phyloP scores from a whole-genome alignment of 2,329 filamentous ascomycete species.

The Verticillium longisporum region DNA sequence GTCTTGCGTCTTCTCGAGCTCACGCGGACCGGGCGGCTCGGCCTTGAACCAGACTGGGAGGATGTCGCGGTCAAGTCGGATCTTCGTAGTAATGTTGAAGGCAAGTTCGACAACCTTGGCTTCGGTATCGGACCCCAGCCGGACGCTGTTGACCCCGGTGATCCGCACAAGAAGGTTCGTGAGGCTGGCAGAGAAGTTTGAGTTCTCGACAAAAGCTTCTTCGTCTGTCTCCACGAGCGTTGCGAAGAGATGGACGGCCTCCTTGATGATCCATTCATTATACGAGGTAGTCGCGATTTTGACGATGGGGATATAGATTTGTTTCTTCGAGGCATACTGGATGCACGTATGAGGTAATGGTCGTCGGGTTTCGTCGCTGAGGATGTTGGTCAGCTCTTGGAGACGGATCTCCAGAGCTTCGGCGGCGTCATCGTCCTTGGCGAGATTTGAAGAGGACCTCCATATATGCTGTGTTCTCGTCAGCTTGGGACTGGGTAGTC shows the following conservation, averaged over 20 bases:
- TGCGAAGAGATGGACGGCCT: slow-evolving; percentile 80
- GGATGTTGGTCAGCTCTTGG: slow-evolving; percentile 61
- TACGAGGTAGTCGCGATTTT: slow-evolving; percentile 82
- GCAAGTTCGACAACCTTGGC: slow-evolving; percentile 84
- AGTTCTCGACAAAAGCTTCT: slow-evolving; percentile 86
- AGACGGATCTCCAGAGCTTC: slow-evolving; percentile 56
- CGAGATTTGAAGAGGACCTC: slow-evolving; percentile 54
- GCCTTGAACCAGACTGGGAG: slow-evolving; percentile 87
- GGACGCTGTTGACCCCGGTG: slow-evolving; percentile 64
- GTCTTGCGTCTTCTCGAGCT: slow-evolving; percentile 29
- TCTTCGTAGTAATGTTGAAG: slow-evolving; percentile 96
- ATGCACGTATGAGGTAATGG: slow-evolving; percentile 90
- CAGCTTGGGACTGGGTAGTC: not conserved
- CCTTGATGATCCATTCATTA: slow-evolving; percentile 78
- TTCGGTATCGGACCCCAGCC: slow-evolving; percentile 75
- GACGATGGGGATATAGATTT: slow-evolving; percentile 83
- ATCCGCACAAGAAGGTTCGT: slow-evolving; percentile 81
- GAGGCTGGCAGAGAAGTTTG: slow-evolving; percentile 76
- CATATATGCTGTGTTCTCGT: slow-evolving; percentile 32
- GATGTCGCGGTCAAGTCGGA: slow-evolving; percentile 80
- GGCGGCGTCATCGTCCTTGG: slow-evolving; percentile 53
- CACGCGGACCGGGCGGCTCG: slow-evolving; percentile 20
- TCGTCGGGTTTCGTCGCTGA: slow-evolving; percentile 82
- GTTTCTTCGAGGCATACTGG: slow-evolving; percentile 74
- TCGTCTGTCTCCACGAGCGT: slow-evolving; percentile 94